phyloP scores from a whole-genome alignment of 208 protist genomes.

The Vickermania ingenoplastis region DNA sequence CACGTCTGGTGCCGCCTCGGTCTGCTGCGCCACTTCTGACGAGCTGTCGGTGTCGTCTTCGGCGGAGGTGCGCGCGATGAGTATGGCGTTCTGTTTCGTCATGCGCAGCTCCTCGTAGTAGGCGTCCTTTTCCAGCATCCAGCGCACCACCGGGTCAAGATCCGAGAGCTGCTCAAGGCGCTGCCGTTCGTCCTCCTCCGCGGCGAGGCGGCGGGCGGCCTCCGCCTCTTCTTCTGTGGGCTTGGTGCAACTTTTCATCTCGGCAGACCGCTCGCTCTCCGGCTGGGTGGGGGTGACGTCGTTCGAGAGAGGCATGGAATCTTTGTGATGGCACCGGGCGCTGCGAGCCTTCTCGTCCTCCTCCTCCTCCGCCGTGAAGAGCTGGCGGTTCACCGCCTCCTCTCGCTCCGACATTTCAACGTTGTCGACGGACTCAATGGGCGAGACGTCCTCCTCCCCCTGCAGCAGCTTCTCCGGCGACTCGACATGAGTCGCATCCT shows the following conservation, averaged over 20 bases:
- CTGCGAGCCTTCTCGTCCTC: not conserved
- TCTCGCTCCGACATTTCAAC: not conserved
- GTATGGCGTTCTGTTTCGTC: constrained; percentile 13
- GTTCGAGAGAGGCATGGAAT: not conserved
- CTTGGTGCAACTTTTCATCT: constrained; percentile 4
- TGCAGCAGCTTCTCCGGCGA: not conserved
- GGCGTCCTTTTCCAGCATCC: not conserved
- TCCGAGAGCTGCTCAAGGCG: not conserved
- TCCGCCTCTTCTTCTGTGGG: constrained; percentile 1
- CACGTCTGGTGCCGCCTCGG: not conserved
- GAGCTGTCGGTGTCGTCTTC: not conserved
- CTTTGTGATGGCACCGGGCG: not conserved
- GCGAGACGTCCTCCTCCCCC: not conserved
- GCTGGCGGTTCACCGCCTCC: not conserved
- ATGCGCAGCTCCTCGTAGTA: constrained; percentile 41
- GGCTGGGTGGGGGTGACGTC: not conserved
- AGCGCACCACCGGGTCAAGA: not conserved
- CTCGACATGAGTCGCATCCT: not conserved
- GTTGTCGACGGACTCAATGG: not conserved
- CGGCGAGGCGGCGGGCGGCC: constrained; percentile 1
- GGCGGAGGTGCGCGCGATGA: not conserved
- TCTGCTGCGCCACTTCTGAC: not conserved
- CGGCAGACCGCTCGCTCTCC: not conserved
- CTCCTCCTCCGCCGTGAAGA: not conserved
- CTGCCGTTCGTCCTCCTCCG: constrained; percentile 5